Base-by-base conservation (phyloP, 2,329 filamentous ascomycete genomes). In the Verticillium nonalfalfae region DNA sequence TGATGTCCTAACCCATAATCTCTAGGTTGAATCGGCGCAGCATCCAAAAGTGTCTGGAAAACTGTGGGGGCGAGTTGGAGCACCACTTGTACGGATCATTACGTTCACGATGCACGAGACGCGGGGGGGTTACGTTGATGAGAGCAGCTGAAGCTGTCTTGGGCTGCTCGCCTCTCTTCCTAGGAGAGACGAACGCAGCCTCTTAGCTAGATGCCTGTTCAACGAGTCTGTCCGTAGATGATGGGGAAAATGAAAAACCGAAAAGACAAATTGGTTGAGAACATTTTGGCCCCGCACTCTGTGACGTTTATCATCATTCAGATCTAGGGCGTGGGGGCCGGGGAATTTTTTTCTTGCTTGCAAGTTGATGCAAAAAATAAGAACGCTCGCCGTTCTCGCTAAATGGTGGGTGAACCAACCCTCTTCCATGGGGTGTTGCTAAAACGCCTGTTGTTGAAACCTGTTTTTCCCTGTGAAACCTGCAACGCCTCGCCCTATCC, bases 391-490 rank as follows among this genome's bases (percentile, higher is more conserved):
- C 45, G 45, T 50, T 50, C 45, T 50, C 35, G 21, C 26, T 26
- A 26, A 45, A 50, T 50, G 45, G 45, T 50, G 45, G 45, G 45
- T 50, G 45, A 50, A 50, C 65, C 63, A 26, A 26, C 69, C 67
- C 66, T 64, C 71, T 67, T 65, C 66, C 71, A 68, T 45, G 39
- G 39, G 39, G n/a, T 50, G 70, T 75, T 74, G 71, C 70, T 73
- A 10, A 72, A 77, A 75, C 74, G 75, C 78, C 58, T 76, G 80
- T 81, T 83, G 80, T 82, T 83, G 80, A 82, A 82, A 81, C 79
- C 77, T 36, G 74, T 70, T 79, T 77, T 74, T 70, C 66, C 33
- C 15, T 73, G 69, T 67, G 66, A 66, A 26, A 68, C 66, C 72
- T 70, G 72, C 75, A 79, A 80, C 78, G 79, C 78, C 79, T 67